phyloP scores from a whole-genome alignment of 495 filamentous ascomycete species.

The Aspergillus wentii region DNA sequence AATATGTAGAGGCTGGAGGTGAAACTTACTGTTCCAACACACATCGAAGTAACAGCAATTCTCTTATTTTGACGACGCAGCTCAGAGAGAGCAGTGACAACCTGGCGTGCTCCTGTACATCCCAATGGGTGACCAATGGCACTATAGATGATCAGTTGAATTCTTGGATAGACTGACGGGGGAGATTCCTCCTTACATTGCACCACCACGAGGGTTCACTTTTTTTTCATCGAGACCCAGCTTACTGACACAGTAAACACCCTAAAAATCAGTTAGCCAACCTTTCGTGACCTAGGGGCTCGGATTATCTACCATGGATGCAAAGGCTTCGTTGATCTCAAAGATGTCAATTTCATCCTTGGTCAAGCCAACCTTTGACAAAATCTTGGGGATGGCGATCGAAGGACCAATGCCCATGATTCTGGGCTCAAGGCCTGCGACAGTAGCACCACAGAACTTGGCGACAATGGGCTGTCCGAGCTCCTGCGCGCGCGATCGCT shows the following conservation, averaged over 20 bases:
- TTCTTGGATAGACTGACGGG: constrained; percentile 4
- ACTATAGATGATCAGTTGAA: constrained; percentile 15
- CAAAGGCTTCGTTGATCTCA: constrained; percentile 96
- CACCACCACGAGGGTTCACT: constrained; percentile 85
- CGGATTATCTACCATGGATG: constrained; percentile 66
- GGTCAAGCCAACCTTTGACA: constrained; percentile 70
- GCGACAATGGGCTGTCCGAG: constrained; percentile 84
- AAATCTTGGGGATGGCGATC: constrained; percentile 87
- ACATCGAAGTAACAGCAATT: constrained; percentile 80
- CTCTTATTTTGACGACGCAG: constrained; percentile 71
- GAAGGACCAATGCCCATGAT: constrained; percentile 98
- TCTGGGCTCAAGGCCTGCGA: constrained; percentile 78
- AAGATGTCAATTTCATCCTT: constrained; percentile 81
- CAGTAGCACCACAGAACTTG: constrained; percentile 88
- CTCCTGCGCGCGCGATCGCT: constrained; percentile 76
- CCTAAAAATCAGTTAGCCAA: constrained; percentile 20
- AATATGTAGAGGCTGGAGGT: not conserved
- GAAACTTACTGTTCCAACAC: constrained; percentile 65
- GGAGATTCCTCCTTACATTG: constrained; percentile 42
- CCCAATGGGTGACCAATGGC: constrained; percentile 82
- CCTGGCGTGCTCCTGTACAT: constrained; percentile 72
- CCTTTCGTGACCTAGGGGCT: not conserved
- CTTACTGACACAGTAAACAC: constrained; percentile 80
- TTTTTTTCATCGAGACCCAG: constrained; percentile 75
- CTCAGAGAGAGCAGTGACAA: constrained; percentile 80